phyloP scores from a whole-genome alignment of 345 rosid genomes.

The Populus alba region DNA sequence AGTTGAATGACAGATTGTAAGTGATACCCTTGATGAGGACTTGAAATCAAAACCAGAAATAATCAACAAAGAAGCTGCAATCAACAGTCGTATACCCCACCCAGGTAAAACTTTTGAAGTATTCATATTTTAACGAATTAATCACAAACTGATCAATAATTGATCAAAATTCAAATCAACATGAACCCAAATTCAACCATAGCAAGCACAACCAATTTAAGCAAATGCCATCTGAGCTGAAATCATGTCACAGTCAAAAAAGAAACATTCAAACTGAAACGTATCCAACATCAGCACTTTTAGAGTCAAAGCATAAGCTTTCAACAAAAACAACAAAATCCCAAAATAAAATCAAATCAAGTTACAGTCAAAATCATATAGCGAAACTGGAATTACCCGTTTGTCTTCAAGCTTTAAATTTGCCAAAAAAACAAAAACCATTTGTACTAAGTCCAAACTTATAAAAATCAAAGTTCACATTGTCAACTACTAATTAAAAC shows the following conservation, averaged over 20 bases:
- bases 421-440: neutral
- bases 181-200: conserved; percentile 14
- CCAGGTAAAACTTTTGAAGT: conserved; percentile 23
- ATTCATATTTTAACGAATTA: conserved; percentile 22
- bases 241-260: conserved; percentile 19
- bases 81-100: neutral
- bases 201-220: neutral
- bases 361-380: conserved; percentile 4
- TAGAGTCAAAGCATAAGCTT: conserved; percentile 13
- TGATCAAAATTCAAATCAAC: conserved; percentile 6
- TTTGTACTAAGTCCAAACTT: neutral
- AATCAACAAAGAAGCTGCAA: conserved; percentile 22
- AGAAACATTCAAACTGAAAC: conserved; percentile 10
- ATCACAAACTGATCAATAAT: neutral
- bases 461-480: neutral
- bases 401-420: neutral
- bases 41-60: conserved; percentile 15
- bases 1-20: conserved; percentile 1
- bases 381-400: neutral
- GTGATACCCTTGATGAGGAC: neutral
- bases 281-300: conserved; percentile 6
- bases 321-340: conserved; percentile 9
- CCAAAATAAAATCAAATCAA: neutral
- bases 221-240: neutral
- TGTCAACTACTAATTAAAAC: conserved; percentile 4